Base-by-base conservation (phyloP, 2,329 filamentous ascomycete genomes). In the Penicillium brevicompactum region DNA sequence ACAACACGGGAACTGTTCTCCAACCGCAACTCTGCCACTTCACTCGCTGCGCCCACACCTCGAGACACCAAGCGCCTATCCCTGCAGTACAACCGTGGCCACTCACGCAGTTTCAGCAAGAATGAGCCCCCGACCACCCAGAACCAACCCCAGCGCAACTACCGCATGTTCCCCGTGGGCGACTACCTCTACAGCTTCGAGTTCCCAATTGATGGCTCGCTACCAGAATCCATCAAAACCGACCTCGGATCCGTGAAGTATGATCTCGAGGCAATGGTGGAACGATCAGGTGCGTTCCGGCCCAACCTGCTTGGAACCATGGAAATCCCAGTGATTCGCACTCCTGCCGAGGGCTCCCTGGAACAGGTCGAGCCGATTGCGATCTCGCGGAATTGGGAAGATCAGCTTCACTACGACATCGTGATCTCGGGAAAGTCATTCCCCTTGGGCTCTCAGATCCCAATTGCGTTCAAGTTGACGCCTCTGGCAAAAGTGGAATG, bases 371-470 rank as follows among this genome's bases (percentile, higher is more conserved):
- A 97, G 70, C 92, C 92, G 2, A 96, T 97, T 66, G 93, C 92
- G 10, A 96, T 97, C 67, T 93, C 90, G 61, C 83, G 92, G 18
- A 92, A 91, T 59, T 97, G 92, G 92, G 92, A 97, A 70, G 92
- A 97, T 64, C 92, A 96, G 68, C 80, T 97, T 31, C 91, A 95
- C 68, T 97, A 97, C 75, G 92, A 97, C 67, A 96, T 97, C 64
- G 88, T 96, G 70, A 96, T 97, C 51, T 96, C 92, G 1, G 92
- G 92, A 51, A 96, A 96, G 80, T 95, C 92, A 0, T 97, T 97
- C 57, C 91, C 92, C 0, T 84, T 97, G 18, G 92, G 92, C 14
- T 84, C 89, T 38, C 90, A 90, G 66, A 91, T 97, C 14, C 92
- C 92, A 1, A 94, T 97, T 56, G 92, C 92, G 1, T 96, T 97